Base-by-base conservation (phyloP, 192 early-diverging fungal genomes). In the Coemansia sp. region DNA sequence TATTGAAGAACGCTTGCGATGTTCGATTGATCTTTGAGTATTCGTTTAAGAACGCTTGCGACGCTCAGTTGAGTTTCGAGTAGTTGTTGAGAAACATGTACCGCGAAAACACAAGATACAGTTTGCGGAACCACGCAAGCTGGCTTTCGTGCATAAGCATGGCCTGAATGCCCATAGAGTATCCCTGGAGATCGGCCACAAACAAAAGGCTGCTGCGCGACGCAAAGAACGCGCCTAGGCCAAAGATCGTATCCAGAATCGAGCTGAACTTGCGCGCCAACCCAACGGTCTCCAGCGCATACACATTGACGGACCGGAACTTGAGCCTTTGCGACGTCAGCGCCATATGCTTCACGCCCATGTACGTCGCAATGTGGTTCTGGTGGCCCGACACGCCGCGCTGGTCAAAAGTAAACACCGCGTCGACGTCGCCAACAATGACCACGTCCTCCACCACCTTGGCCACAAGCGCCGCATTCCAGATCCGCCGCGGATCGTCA, bases 91-190 rank as follows among this genome's bases (percentile, higher is more conserved):
- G 79, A 48, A 88, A 80, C 95, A 97, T 96, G 78, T 93, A 98
- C 58, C 93, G 80, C 34, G 94, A 95, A 71, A 94, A 92, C 10
- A 88, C 67, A 35, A 96, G 83, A 75, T 95, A 96, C 38, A 95
- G 68, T 80, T 90, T 88, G 21, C 96, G 75, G 77, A 98, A 98
- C 96, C 96, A 98, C 12, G 95, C 91, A 78, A 96, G 72, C 85
- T 98, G 96, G 49, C 86, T 90, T 64, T 86, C 78, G 61, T 98
- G 96, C 71, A 88, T 77, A 35, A 85, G 76, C 92, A 96, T 96
- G 4, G 92, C 93, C 53, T 77, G 66, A 45, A 88, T 83, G 4
- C 87, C 87, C 68, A 73, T 67, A 11, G 78, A 63, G 53, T 89
- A 85, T 7, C 86, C 86, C 33, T 46, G 51, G 16, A 89, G 82